A percentile compares a stretch with the other conserved stretches of the same genome.
These are phyloP conservation scores for Coprinopsis sp. DNA, from an alignment of 768 basidiomycete species.

Conservation along the genomic window DNA sequence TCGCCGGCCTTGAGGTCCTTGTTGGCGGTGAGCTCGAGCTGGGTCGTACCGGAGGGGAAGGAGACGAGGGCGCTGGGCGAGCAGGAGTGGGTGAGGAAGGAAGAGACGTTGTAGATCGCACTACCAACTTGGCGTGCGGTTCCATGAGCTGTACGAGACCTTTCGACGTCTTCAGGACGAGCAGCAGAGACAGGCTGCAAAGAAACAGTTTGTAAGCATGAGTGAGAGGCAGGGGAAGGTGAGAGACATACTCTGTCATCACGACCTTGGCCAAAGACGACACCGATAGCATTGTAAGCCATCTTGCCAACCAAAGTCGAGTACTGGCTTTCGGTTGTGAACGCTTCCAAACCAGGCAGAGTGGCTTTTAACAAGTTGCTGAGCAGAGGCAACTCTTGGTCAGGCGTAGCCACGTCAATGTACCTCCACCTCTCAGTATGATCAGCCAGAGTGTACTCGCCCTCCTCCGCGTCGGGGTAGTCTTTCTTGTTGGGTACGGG, in stretches of 20 bases:
- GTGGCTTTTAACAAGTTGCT: slow-evolving; percentile 52
- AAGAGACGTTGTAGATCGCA: slow-evolving; percentile 71
- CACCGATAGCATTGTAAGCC: slow-evolving; percentile 73
- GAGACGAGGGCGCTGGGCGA: slow-evolving; percentile 59
- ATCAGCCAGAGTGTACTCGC: slow-evolving; percentile 63
- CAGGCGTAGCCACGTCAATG: slow-evolving; percentile 46
- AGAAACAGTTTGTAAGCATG: slow-evolving; percentile 1
- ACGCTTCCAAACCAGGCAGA: slow-evolving; percentile 68
- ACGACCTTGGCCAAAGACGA: slow-evolving; percentile 61
- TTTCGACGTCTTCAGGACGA: slow-evolving; percentile 68
- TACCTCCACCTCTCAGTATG: slow-evolving; percentile 74
- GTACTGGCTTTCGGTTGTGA: slow-evolving; percentile 61
- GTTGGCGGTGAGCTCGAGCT: slow-evolving; percentile 66
- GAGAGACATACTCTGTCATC: slow-evolving; percentile 56
- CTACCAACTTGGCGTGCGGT: slow-evolving; percentile 72
- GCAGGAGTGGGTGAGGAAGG: slow-evolving; percentile 78
- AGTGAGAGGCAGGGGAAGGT: slow-evolving; percentile 2
- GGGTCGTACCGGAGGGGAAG: slow-evolving; percentile 62
- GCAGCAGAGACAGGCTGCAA: slow-evolving; percentile 45
- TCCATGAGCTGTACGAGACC: slow-evolving; percentile 72
- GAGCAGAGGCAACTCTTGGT: slow-evolving; percentile 48
- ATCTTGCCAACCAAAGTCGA: slow-evolving; percentile 62
- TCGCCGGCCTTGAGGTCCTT: slow-evolving; percentile 70
- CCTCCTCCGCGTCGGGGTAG: slow-evolving; percentile 42
- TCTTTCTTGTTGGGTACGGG: slow-evolving; percentile 22